Conservation (phyloP, 202 grass and related monocot species). For the Setaria viridis region DNA sequence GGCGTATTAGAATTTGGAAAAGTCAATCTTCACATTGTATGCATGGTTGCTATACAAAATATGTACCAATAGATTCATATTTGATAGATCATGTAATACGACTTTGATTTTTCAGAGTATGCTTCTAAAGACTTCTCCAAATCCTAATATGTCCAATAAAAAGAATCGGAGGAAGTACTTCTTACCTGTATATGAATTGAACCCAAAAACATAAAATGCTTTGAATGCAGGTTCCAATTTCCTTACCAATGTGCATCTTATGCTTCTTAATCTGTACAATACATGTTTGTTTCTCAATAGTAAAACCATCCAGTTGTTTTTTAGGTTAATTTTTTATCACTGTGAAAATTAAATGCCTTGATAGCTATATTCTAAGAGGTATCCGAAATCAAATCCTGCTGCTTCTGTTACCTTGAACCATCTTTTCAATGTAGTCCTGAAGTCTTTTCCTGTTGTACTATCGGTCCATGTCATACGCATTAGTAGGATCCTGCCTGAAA, state of each 20-base stretch:
- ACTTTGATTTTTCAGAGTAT: neutral
- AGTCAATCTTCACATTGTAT: neutral
- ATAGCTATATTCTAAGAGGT: conserved; percentile 23
- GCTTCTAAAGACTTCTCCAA: neutral
- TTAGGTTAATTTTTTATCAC: conserved; percentile 6
- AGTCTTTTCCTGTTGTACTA: conserved; percentile 21
- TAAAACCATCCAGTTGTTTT: conserved; percentile 8
- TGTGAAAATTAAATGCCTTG: conserved; percentile 9
- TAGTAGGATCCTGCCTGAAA: conserved; percentile 5
- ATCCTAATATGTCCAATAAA: neutral
- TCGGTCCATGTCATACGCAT: neutral
- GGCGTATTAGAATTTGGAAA: neutral
- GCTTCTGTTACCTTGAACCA: conserved; percentile 29
- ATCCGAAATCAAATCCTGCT: neutral
- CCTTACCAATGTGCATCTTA: conserved; percentile 13
- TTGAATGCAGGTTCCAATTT: neutral
- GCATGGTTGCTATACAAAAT: neutral
- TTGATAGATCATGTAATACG: neutral
- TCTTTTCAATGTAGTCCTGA: neutral
- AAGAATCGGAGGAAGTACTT: neutral
- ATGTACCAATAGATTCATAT: neutral
- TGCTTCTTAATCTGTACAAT: conserved; percentile 3
- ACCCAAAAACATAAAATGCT: conserved; percentile 5
- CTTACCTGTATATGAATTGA: conserved; percentile 13
- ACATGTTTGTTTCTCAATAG: conserved; percentile 18